Base-by-base conservation (phyloP, 106 monocot species). In the Ottelia alismoides region DNA sequence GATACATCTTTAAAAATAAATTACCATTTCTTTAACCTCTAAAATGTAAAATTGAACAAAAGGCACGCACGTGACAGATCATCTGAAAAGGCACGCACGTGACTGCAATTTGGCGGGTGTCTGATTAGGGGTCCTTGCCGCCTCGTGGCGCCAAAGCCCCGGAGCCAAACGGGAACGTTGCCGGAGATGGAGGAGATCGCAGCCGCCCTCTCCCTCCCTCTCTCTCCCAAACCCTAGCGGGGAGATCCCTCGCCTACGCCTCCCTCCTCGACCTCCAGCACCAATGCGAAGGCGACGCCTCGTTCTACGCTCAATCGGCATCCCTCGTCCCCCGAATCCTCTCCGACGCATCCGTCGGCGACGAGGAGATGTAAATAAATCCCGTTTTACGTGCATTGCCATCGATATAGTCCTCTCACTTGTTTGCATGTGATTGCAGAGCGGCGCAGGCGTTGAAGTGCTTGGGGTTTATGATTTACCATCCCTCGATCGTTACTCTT, bases 391-490 rank as follows among this genome's bases (percentile, higher is more conserved):
- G 27, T 25, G 14, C 51, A 52, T 20, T 61, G 2, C 20, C 10
- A n/a, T 45, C 19, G 1, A 44, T 29, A 19, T 49, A 12, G n/a
- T n/a, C n/a, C n/a, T n/a, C 32, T 23, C 19, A 12, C 21, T 25
- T 22, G 20, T n/a, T 60, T 60, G n/a, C n/a, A n/a, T n/a, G n/a
- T 20, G 20, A 16, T 5, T 44, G 35, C 58, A 84, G 84, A 25
- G 70, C 85, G 9, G 67, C 73, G 0, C 48, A 60, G 23, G 77
- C 80, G 59, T 51, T 86, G 27, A 86, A 81, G 51, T 81, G 85
- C 57, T 65, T 86, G 3, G 85, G 80, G 11, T 86, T 86, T 72
- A 74, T 73, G 70, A 29, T 80, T 1, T 86, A 86, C 27, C 85
- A 86, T 47, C 85, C 74, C 3, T 47, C 65, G 2, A 40, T 77